These are phyloP conservation scores for Colletotrichum godetiae DNA, from an alignment of 2,329 filamentous ascomycete species.

Conservation along the genomic window DNA sequence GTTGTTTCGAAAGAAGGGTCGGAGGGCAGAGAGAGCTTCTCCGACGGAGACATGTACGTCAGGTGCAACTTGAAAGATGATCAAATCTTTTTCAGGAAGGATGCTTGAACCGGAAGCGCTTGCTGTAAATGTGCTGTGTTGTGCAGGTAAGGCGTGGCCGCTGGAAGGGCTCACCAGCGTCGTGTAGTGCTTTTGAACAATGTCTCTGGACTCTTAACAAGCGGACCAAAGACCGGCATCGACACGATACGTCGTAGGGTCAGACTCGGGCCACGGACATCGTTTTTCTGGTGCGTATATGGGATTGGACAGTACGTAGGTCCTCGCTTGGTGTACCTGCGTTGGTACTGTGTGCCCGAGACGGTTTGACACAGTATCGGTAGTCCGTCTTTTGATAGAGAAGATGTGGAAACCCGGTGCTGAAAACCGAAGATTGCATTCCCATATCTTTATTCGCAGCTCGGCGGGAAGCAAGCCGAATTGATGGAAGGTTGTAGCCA, in stretches of 20 bases:
- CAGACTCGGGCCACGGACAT: neutral
- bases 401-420: neutral
- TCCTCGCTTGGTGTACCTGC: neutral
- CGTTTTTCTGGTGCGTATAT: neutral
- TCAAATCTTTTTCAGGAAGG: neutral
- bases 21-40: neutral
- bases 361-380: neutral
- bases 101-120: neutral
- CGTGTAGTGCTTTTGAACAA: neutral
- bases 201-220: neutral
- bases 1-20: neutral
- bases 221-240: constrained; percentile 4
- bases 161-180: neutral
- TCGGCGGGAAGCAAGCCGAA: neutral
- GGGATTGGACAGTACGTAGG: neutral
- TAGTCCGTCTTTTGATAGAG: neutral
- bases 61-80: neutral
- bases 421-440: neutral
- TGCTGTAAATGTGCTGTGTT: neutral
- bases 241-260: neutral
- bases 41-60: neutral
- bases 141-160: neutral
- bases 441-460: constrained; percentile 11
- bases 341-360: neutral
- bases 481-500: neutral